phyloP scores from a whole-genome alignment of 2,329 filamentous ascomycete genomes.

The Xylariaceae sp. region DNA sequence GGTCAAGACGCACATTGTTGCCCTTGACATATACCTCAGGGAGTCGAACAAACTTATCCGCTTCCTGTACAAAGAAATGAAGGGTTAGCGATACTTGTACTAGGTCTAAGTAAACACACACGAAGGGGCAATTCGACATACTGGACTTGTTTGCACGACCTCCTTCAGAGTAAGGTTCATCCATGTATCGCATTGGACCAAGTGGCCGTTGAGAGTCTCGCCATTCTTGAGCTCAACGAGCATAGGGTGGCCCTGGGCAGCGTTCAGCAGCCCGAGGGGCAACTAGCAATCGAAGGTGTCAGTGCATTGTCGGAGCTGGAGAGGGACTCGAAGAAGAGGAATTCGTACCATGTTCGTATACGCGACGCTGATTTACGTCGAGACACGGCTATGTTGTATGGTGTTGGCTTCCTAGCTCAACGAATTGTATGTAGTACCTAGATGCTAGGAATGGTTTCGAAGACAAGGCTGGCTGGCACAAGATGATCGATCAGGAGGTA shows the following conservation, averaged over 20 bases:
- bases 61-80: slow-evolving; percentile 55
- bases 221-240: slow-evolving; percentile 53
- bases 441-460: slow-evolving; percentile 1
- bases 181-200: slow-evolving; percentile 97
- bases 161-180: slow-evolving; percentile 98
- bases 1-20: slow-evolving; percentile 70
- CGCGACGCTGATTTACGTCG: not conserved
- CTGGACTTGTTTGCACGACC: slow-evolving; percentile 89
- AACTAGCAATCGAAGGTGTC: slow-evolving; percentile 41
- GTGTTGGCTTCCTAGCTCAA: not conserved
- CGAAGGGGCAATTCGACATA: slow-evolving; percentile 34
- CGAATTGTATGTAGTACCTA: not conserved
- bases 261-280: slow-evolving; percentile 79
- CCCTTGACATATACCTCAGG: slow-evolving; percentile 95
- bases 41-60: slow-evolving; percentile 86
- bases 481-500: not conserved
- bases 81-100: slow-evolving; percentile 19
- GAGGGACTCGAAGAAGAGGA: not conserved
- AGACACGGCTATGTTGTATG: not conserved
- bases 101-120: not conserved
- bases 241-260: slow-evolving; percentile 91
- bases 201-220: slow-evolving; percentile 88
- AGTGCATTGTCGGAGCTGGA: slow-evolving; percentile 9
- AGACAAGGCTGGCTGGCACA: slow-evolving; percentile 5
- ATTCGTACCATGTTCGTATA: slow-evolving; percentile 13